Base-by-base conservation (phyloP, 495 filamentous ascomycete genomes). In the Aspergillus olivimuriae region DNA sequence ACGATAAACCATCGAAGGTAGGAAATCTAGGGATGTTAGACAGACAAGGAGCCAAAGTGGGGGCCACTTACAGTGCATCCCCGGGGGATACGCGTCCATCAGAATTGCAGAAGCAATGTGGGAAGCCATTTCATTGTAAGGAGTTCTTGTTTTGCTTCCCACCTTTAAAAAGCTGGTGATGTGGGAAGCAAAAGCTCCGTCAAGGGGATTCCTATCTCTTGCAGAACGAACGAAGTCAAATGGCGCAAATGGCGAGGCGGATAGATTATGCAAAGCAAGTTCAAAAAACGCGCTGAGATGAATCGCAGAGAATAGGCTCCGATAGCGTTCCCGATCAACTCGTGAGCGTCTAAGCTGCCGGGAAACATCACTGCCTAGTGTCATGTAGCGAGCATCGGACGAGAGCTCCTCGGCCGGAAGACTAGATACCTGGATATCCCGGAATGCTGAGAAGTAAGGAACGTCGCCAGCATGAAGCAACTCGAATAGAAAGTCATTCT, bases 71-170 rank as follows among this genome's bases (percentile, higher is more conserved):
- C 50, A 18, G 42, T 62, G 53, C 47, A 60, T 60, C 12, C 52
- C 47, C 30, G 48, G 47, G 4, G 56, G 50, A 37, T 59, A 56
- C 16, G 17, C 43, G 46, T 61, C 55, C 17, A 56, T 34, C 15
- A 61, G 18, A 4, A 61, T 47, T 26, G 49, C 50, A 12, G 49
- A 61, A 43, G 58, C 48, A 19, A 61, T 46, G 17, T 55, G 33
- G 6, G 46, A 50, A 3, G 44, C 43, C 28, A 51, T 31, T 22
- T 46, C 46, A 3, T 44, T 34, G 40, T 47, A 47, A 2, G 38
- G 34, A 4, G 46, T 9, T 14, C 42, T 34, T 9, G 23, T 21
- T 30, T 53, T 44, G 6, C 10, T 33, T n/a, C 41, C 43, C 12
- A 53, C 14, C 15, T 16, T 30, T 16, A 47, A 15, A 43, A 49